Conservation (phyloP, 2,329 filamentous ascomycete genomes). For the Neonectria coccinea region DNA sequence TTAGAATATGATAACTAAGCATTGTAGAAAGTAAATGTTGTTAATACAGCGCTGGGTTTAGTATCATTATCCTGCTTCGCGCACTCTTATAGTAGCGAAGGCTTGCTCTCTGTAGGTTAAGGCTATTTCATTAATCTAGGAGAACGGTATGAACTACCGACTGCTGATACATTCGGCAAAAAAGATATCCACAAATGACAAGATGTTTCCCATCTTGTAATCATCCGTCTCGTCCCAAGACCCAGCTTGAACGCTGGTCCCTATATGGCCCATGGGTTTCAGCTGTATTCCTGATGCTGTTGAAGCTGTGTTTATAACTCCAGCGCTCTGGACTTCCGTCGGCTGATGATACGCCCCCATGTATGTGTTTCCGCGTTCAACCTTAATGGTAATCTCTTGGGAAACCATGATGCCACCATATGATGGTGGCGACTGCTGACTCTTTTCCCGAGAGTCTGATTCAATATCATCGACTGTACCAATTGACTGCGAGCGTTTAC, state of each 20-base stretch:
- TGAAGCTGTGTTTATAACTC: conserved; percentile 26
- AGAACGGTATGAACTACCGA: conserved; percentile 20
- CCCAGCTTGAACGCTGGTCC: conserved; percentile 39
- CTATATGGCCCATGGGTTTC: conserved; percentile 41
- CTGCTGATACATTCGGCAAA: conserved; percentile 42
- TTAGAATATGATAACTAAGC: no score
- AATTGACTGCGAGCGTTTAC: conserved; percentile 25
- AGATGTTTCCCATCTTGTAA: conserved; percentile 26
- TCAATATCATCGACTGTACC: conserved; percentile 16
- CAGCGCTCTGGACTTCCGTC: conserved; percentile 21
- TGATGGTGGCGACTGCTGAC: conserved; percentile 27
- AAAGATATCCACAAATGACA: conserved; percentile 43
- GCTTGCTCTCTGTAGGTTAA: no score
- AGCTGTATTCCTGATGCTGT: conserved; percentile 38
- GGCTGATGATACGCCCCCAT: conserved; percentile 17
- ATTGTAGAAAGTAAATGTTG: no score
- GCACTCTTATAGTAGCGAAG: no score
- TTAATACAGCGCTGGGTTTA: no score
- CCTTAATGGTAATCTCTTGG: conserved; percentile 67
- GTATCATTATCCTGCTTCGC: no score
- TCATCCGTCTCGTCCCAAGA: conserved; percentile 29
- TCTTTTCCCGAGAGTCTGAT: conserved; percentile 31
- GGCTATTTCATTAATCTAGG: background rate
- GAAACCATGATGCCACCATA: conserved; percentile 71
- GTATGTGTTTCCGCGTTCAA: conserved; percentile 17